Conservation (phyloP, 495 filamentous ascomycete species). For the Mytilinidion resinicola region DNA sequence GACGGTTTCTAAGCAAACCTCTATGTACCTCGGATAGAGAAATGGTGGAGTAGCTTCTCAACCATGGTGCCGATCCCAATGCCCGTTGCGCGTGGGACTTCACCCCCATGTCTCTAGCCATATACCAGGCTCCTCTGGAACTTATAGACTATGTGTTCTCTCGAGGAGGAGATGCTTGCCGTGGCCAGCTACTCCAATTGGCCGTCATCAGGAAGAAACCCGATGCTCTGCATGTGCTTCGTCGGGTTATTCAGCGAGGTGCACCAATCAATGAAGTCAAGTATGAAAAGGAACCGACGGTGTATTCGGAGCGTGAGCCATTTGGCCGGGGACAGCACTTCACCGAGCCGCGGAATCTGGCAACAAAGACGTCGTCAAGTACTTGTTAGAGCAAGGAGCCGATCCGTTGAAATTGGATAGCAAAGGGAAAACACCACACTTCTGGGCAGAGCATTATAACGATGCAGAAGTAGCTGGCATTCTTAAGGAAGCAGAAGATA, state of each 20-base stretch:
- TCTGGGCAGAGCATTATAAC: not conserved
- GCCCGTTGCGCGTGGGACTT: constrained; percentile 2
- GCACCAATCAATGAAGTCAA: not conserved
- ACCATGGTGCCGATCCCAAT: constrained; percentile 4
- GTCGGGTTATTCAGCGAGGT: too few species aligned
- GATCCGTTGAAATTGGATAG: not conserved
- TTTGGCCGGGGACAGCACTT: not conserved
- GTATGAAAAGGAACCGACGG: not conserved
- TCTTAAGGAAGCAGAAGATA: constrained; percentile 5
- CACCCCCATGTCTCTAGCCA: not conserved
- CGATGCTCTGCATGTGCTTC: too few species aligned
- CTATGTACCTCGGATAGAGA: too few species aligned
- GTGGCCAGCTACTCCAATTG: too few species aligned
- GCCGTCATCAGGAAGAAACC: too few species aligned
- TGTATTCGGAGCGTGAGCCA: not conserved
- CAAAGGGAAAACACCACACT: not conserved
- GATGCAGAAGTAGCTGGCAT: constrained; percentile 1
- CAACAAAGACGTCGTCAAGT: not conserved
- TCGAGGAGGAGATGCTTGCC: not conserved
- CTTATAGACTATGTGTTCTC: not conserved
- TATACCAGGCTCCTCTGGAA: not conserved
- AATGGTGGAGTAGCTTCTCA: not conserved
- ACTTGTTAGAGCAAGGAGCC: constrained; percentile 1
- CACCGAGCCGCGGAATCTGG: not conserved
- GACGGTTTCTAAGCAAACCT: too few species aligned